Base-by-base conservation (phyloP, 2,329 filamentous ascomycete genomes). In the Ophiostoma quercus region DNA sequence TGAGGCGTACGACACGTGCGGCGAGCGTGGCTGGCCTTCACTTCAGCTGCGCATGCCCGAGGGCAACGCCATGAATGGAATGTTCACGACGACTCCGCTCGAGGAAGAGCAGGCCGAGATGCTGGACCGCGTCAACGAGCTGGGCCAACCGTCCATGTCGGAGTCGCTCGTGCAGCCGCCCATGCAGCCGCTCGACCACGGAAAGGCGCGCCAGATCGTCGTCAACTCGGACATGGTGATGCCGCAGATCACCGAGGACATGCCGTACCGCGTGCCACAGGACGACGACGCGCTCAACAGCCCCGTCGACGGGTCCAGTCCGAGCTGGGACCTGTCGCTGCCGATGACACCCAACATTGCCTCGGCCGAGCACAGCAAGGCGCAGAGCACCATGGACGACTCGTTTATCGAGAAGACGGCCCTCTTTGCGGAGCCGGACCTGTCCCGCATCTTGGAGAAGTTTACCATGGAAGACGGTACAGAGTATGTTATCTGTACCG, bases 21-120 rank as follows among this genome's bases (percentile, higher is more conserved):
- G 73, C 19, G 70, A 71, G 39, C 60, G 43, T 2, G 75, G 75
- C 11, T 76, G 75, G 75, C 75, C 75, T 1, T 74, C 73, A 34
- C 71, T 76, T 16, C 71, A 73, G 72, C 72, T 76, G 16, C 72
- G 73, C 60, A 69, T 72, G 57, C 72, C 72, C 2, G 72, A 72
- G 37, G 70, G 69, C 1, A 34, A 47, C 6, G 69, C 67, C 39
- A 66, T 67, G 71, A 34, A 47, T 6, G 70, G 67, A 32, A 66
- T 67, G 71, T 72, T 70, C 22, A 69, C 71, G 2, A 72, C 67
- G 4, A 68, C 68, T 4, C 68, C 67, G 19, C 63, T 69, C 32
- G 69, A 70, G 12, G 69, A 70, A 70, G 68, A 63, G 25, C 43
- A 70, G n/a, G 37, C 47, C 9, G 69, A 67, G 51, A 65, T 41